Evolutionary conservation across 2,329 filamentous ascomycete genomes (phyloP), one percentile per base, ranked within the genome.

Genomic region (Aspergillus transmontanensis): DNA sequence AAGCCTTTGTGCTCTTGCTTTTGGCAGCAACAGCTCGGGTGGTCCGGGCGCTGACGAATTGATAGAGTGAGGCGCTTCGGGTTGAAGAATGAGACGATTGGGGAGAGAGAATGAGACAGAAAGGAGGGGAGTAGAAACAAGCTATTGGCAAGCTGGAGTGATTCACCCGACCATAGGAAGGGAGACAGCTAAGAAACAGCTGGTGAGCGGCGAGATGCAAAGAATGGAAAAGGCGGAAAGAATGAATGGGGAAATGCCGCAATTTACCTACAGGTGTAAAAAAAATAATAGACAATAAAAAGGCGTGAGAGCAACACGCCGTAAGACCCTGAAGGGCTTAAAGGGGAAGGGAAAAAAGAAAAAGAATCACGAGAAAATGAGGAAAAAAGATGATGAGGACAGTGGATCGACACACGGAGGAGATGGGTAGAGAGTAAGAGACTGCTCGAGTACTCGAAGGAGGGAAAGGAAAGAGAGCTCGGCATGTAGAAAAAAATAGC

Each of bases 331-430:
- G 64, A 63, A 59, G 64, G 62, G 56, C 43, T 54, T 55, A 63
- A 63, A 65, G 64, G 66, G 61, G 26, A 41, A 36, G 63, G 60
- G 23, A 66, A 59, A 62, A 46, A 19, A 48, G 28, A 62, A 45
- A 54, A 30, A 21, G 34, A 57, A 41, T 19, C n/a, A 45, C n/a
- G 39, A 32, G 28, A 23, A 34, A 26, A 26, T 4, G 23, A 48
- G 28, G 62, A 39, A 54, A 30, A 21, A 28, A 28, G 26, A 28
- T 1, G 26, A 28, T 28, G 26, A 28, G 39, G 58, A 51, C 60
- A 65, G 67, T 68, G 64, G 67, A 68, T 69, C 67, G 64, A 65
- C 63, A 65, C 63, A 58, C 51, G 48, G 64, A 63, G 62, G 66
- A 68, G 64, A 63, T 64, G 60, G 39, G 19, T 12, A 2, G 30